These are phyloP conservation scores for Golubevia sp. DNA, from an alignment of 1,284 basidiomycete species.

Conservation along the genomic window DNA sequence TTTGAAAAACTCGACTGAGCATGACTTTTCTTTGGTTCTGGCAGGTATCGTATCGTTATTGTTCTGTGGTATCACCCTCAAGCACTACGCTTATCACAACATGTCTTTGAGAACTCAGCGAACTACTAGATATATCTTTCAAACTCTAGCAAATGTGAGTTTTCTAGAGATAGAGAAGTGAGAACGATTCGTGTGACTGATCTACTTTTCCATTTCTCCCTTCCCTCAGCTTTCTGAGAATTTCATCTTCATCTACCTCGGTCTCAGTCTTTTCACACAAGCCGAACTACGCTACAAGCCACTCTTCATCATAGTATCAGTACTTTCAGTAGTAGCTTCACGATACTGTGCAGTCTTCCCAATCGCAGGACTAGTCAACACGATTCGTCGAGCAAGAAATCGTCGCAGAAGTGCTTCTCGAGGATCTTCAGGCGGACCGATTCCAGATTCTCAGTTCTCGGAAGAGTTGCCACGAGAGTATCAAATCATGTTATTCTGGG, in stretches of 20 bases:
- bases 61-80: slow-evolving; percentile 98
- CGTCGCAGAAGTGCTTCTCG: slow-evolving; percentile 63
- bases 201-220: not conserved
- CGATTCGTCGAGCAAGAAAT: slow-evolving; percentile 80
- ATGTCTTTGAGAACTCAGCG: slow-evolving; percentile 95
- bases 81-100: slow-evolving; percentile 98
- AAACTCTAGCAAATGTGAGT: slow-evolving; percentile 49
- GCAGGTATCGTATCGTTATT: slow-evolving; percentile 89
- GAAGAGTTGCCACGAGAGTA: slow-evolving; percentile 53
- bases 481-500: slow-evolving; percentile 83
- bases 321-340: slow-evolving; percentile 85
- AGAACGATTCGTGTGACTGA: too few relatives aligned
- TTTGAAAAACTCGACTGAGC: not conserved
- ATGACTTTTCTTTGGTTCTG: not conserved
- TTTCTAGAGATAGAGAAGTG: too few relatives aligned
- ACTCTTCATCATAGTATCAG: slow-evolving; percentile 73
- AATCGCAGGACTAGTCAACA: slow-evolving; percentile 91
- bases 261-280: slow-evolving; percentile 91
- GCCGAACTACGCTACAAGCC: slow-evolving; percentile 89
- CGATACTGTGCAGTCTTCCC: slow-evolving; percentile 97
- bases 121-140: slow-evolving; percentile 81
- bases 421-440: slow-evolving; percentile 22
- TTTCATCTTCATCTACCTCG: slow-evolving; percentile 99
- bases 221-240: slow-evolving; percentile 91
- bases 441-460: slow-evolving; percentile 13